Evolutionary conservation across 1,284 basidiomycete genomes (phyloP).

Genomic region (Rhizoctonia solani): DNA sequence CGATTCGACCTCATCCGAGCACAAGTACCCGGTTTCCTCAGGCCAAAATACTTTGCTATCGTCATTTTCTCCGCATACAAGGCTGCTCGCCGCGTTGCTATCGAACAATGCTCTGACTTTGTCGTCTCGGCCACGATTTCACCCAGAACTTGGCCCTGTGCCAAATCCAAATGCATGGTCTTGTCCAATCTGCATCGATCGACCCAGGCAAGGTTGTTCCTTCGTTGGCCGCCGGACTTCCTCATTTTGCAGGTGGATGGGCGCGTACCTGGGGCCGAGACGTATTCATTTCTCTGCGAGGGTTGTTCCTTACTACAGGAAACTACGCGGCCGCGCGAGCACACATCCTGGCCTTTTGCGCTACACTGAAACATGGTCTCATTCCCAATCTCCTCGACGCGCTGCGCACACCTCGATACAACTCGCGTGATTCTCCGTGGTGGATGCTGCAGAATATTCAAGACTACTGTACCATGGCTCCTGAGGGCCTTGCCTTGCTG

Average conservation of each 20-base stretch:
- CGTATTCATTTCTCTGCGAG: conserved; percentile 91
- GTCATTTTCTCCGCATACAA: conserved; percentile 90
- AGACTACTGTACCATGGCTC: conserved; percentile 85
- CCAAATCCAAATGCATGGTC: conserved; percentile 89
- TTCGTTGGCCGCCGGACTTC: conserved; percentile 89
- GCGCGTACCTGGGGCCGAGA: conserved; percentile 97
- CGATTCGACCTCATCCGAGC: conserved; percentile 78
- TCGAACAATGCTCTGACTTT: conserved; percentile 88
- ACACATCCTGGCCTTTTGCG: conserved; percentile 89
- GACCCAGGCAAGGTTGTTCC: conserved; percentile 68
- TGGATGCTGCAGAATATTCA: conserved; percentile 99
- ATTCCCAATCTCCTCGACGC: conserved; percentile 94
- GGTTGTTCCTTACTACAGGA: conserved; percentile 90
- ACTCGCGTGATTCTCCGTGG: conserved; percentile 92
- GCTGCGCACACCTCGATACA: conserved; percentile 81
- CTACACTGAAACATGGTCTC: conserved; percentile 78
- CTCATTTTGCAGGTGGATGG: conserved; percentile 90
- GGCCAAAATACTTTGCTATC: conserved; percentile 92
- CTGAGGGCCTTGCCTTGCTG: conserved; percentile 82
- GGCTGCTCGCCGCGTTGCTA: conserved; percentile 74
- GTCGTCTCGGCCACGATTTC: conserved; percentile 83
- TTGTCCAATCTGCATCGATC: conserved; percentile 85
- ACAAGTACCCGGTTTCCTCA: conserved; percentile 78
- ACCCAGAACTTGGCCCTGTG: conserved; percentile 86
- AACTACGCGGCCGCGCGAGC: conserved; percentile 82